Percentiles rank a stretch among this genome's conserved stretches.
phyloP scores from a whole-genome alignment of 495 filamentous ascomycete genomes.

The Xylaria longipes region DNA sequence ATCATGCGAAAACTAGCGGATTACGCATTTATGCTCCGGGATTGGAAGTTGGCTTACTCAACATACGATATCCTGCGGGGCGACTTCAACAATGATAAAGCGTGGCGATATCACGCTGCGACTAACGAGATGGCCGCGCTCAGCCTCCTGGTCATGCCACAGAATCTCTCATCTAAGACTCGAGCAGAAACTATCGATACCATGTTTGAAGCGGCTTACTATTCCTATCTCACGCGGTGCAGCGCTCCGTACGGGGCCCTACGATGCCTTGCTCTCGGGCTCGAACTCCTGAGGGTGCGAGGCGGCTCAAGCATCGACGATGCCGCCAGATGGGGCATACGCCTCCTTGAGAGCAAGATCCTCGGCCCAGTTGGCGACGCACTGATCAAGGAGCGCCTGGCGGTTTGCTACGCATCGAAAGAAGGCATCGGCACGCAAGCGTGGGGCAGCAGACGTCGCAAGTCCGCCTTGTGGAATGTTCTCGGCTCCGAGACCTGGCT shows the following conservation, averaged over 20 bases:
- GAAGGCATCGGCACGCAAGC: slow-evolving; percentile 65
- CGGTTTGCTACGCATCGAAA: slow-evolving; percentile 80
- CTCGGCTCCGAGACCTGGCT: slow-evolving; percentile 85
- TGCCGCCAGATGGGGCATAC: slow-evolving; percentile 82
- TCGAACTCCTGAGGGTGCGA: slow-evolving; percentile 81
- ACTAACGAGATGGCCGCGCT: slow-evolving; percentile 93
- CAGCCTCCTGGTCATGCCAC: slow-evolving; percentile 75
- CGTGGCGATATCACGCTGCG: slow-evolving; percentile 93
- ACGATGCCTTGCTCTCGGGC: slow-evolving; percentile 74
- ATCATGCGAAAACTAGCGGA: slow-evolving; percentile 92
- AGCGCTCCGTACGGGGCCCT: slow-evolving; percentile 74
- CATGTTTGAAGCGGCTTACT: slow-evolving; percentile 84
- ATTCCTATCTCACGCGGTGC: slow-evolving; percentile 89
- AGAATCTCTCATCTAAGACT: slow-evolving; percentile 71
- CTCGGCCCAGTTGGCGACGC: slow-evolving; percentile 77
- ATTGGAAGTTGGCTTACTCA: slow-evolving; percentile 89
- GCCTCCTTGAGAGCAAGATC: slow-evolving; percentile 77
- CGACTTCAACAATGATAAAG: slow-evolving; percentile 93
- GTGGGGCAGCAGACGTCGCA: slow-evolving; percentile 75
- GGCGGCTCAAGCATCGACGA: slow-evolving; percentile 83
- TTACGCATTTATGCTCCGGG: slow-evolving; percentile 93
- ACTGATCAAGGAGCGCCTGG: slow-evolving; percentile 81
- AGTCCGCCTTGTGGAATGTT: slow-evolving; percentile 89
- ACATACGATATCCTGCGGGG: slow-evolving; percentile 87
- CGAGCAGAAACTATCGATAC: slow-evolving; percentile 81